Percentiles rank a stretch among this genome's conserved stretches.
Conservation (phyloP, 495 filamentous ascomycete species). For the Apodospora peruviana region DNA sequence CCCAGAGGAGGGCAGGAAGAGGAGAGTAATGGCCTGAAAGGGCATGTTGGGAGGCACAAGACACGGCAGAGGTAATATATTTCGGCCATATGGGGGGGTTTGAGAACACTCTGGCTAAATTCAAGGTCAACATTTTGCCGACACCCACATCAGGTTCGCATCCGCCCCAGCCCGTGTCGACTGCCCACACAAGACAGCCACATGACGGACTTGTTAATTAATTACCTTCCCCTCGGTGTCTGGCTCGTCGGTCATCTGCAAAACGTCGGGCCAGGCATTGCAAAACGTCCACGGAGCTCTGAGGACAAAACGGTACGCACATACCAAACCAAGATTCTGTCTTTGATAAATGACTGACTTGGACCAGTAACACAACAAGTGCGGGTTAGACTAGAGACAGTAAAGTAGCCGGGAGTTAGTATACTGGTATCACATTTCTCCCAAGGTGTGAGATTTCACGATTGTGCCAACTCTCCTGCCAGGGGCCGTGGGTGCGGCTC, state of each 20-base stretch:
- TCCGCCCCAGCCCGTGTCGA: conserved; percentile 10
- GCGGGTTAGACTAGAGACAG: no score
- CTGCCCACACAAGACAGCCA: conserved; percentile 14
- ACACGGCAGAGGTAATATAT: conserved; percentile 32
- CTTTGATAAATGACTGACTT: no score
- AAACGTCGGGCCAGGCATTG: background rate
- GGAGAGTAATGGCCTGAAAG: conserved; percentile 10
- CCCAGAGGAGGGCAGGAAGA: conserved; percentile 3
- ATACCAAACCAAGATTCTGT: no score
- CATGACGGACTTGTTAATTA: conserved; percentile 18
- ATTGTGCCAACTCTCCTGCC: no score
- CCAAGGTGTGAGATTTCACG: no score
- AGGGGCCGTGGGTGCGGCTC: no score
- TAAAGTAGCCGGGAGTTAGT: no score
- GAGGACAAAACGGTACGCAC: no score
- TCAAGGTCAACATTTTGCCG: conserved; percentile 25
- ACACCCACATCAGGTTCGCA: conserved; percentile 14
- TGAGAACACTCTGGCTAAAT: conserved; percentile 32
- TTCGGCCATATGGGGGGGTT: conserved; percentile 18
- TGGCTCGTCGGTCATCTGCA: background rate
- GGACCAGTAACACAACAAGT: no score
- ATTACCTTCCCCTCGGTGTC: conserved; percentile 1
- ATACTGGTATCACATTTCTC: no score
- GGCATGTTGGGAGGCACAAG: conserved; percentile 19
- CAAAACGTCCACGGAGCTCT: background rate